Percentiles rank a stretch among this genome's conserved stretches.
Conservation (phyloP, 768 basidiomycete species). For the Cytidiella melzeri region DNA sequence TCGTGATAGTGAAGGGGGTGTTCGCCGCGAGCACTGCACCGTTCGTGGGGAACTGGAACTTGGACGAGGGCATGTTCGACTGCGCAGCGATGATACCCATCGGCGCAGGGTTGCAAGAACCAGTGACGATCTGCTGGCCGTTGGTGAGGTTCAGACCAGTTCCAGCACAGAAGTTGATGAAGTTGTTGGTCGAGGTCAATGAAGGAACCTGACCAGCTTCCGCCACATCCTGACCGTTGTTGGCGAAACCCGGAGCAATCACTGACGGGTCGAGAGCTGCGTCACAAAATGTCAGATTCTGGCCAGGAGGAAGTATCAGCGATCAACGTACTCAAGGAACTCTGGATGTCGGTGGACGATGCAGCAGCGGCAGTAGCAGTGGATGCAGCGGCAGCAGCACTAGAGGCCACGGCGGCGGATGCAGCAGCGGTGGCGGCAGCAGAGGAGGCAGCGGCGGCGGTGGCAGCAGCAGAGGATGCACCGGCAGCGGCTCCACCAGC, state of each 20-base stretch:
- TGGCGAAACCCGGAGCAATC: conserved; percentile 48
- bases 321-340: conserved; percentile 34
- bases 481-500: conserved; percentile 7
- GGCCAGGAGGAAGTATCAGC: neutral
- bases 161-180: conserved; percentile 63
- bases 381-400: conserved; percentile 12
- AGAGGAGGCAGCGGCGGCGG: conserved; percentile 7
- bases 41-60: conserved; percentile 47
- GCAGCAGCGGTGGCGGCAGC: conserved; percentile 10
- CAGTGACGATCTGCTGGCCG: conserved; percentile 44
- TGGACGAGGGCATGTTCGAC: conserved; percentile 47
- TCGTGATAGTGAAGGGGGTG: conserved; percentile 44
- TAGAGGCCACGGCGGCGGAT: conserved; percentile 9
- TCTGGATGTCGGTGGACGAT: conserved; percentile 34
- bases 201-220: conserved; percentile 47
- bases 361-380: conserved; percentile 8
- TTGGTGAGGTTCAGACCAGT: conserved; percentile 51
- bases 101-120: conserved; percentile 40
- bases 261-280: conserved; percentile 38
- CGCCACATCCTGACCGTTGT: conserved; percentile 38
- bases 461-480: conserved; percentile 18
- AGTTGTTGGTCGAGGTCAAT: conserved; percentile 64
- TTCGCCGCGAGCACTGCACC: conserved; percentile 37
- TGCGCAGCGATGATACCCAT: conserved; percentile 56
- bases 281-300: neutral